A percentile compares a stretch with the other conserved stretches of the same genome.
These are phyloP conservation scores for Leavenworthia alabamica DNA, from an alignment of 345 rosid species.

Conservation along the genomic window DNA sequence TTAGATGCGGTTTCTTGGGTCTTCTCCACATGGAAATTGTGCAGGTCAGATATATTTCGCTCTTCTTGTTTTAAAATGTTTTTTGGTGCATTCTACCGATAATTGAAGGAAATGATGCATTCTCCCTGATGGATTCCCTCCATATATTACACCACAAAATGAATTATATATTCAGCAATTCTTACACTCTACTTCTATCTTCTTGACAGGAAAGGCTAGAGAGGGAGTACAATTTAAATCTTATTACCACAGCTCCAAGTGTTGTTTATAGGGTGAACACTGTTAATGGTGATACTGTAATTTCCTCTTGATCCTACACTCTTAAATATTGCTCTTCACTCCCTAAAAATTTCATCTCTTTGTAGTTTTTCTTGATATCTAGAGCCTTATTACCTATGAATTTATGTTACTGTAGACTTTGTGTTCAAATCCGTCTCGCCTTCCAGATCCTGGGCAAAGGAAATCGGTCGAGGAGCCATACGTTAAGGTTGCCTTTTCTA, in stretches of 20 bases:
- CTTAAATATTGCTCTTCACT: not conserved
- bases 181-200: constrained; percentile 14
- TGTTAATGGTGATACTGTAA: constrained; percentile 71
- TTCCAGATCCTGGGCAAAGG: constrained; percentile 94
- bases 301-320: constrained; percentile 36
- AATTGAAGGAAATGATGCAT: not conserved
- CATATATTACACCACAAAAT: not conserved
- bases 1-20: constrained; percentile 97
- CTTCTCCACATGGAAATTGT: constrained; percentile 99
- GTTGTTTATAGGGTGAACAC: constrained; percentile 90
- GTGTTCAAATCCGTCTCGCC: constrained; percentile 94
- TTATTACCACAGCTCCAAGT: constrained; percentile 98
- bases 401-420: constrained; percentile 53
- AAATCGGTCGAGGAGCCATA: constrained; percentile 84
- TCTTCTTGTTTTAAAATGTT: not conserved
- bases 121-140: not conserved
- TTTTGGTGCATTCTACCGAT: not conserved
- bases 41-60: constrained; percentile 51
- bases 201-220: constrained; percentile 89
- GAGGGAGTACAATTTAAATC: constrained; percentile 93
- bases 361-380: constrained; percentile 7
- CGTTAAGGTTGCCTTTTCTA: constrained; percentile 61
- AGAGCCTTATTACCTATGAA: constrained; percentile 21
- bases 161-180: not conserved
- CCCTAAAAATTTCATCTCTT: constrained; percentile 7